These are phyloP conservation scores for Spathaspora gorwiae DNA, from an alignment of 805 yeast species.

Conservation along the genomic window DNA sequence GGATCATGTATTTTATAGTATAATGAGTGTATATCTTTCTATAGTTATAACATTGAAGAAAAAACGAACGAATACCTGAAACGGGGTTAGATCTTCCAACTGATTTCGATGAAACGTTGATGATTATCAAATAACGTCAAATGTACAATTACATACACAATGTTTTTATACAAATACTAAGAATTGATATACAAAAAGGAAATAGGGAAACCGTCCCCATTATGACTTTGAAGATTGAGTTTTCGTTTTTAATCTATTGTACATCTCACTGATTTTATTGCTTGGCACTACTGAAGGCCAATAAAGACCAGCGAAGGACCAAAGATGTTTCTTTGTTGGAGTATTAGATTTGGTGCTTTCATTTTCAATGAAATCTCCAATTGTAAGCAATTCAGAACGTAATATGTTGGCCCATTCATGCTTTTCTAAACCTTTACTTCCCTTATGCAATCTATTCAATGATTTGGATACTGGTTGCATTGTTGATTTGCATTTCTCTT, in stretches of 20 bases:
- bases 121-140: too few relatives aligned
- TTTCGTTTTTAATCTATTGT: slow-evolving; percentile 46
- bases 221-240: too few relatives aligned
- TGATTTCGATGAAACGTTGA: too few relatives aligned
- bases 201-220: too few relatives aligned
- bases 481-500: slow-evolving; percentile 54
- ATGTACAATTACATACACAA: too few relatives aligned
- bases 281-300: slow-evolving; percentile 90
- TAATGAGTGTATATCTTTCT: too few relatives aligned
- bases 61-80: too few relatives aligned
- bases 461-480: slow-evolving; percentile 68
- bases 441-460: slow-evolving; percentile 61
- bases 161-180: too few relatives aligned
- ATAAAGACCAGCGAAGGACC: slow-evolving; percentile 79
- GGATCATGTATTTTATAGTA: too few relatives aligned
- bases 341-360: slow-evolving; percentile 10
- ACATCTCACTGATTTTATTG: slow-evolving; percentile 70
- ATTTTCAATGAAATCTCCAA: slow-evolving; percentile 62
- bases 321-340: slow-evolving; percentile 48
- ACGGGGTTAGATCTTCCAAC: too few relatives aligned
- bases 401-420: slow-evolving; percentile 73
- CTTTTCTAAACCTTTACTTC: slow-evolving; percentile 68
- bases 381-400: slow-evolving; percentile 60
- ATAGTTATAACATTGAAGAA: too few relatives aligned
- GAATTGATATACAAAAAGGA: too few relatives aligned